phyloP scores from a whole-genome alignment of 495 filamentous ascomycete genomes.

The Hypoxylon cercidicola region DNA sequence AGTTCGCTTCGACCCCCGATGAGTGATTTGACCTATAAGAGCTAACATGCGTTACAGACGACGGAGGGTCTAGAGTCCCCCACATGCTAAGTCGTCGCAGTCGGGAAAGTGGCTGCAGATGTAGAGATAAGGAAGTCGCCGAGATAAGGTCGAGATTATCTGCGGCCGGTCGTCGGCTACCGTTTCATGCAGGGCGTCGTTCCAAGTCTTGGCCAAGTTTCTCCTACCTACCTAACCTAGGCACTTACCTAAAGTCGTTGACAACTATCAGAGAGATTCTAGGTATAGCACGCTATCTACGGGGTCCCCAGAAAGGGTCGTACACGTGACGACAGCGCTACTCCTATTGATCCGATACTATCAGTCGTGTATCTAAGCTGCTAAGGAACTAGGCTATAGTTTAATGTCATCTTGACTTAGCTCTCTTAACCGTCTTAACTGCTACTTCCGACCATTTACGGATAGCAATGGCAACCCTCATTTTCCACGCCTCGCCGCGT shows the following conservation, averaged over 20 bases:
- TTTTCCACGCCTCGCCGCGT: neutral
- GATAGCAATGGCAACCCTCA: too few species aligned
- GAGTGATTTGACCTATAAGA: neutral
- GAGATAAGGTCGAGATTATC: slow-evolving; percentile 3
- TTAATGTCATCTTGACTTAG: neutral
- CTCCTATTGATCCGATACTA: too few species aligned
- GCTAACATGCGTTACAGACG: slow-evolving; percentile 2
- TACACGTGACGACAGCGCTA: slow-evolving; percentile 2
- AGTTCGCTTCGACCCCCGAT: neutral
- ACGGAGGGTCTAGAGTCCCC: slow-evolving; percentile 1
- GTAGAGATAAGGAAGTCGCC: slow-evolving; percentile 4
- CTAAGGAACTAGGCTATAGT: neutral
- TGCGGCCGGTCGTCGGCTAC: slow-evolving; percentile 6
- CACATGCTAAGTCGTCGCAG: slow-evolving; percentile 2
- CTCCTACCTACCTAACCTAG: too few species aligned
- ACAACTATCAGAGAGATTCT: too few species aligned
- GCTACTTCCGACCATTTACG: neutral
- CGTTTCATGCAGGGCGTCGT: too few species aligned
- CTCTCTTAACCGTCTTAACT: too few species aligned
- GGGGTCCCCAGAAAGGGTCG: too few species aligned
- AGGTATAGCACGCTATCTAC: too few species aligned
- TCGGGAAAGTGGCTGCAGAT: slow-evolving; percentile 1
- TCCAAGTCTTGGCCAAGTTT: neutral
- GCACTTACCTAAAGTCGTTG: too few species aligned
- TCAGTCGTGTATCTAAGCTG: neutral